Percentiles rank a stretch among this genome's conserved stretches.
Evolutionary conservation across 176 grass and related monocot genomes (phyloP).

Genomic region (Raddia distichophylla): DNA sequence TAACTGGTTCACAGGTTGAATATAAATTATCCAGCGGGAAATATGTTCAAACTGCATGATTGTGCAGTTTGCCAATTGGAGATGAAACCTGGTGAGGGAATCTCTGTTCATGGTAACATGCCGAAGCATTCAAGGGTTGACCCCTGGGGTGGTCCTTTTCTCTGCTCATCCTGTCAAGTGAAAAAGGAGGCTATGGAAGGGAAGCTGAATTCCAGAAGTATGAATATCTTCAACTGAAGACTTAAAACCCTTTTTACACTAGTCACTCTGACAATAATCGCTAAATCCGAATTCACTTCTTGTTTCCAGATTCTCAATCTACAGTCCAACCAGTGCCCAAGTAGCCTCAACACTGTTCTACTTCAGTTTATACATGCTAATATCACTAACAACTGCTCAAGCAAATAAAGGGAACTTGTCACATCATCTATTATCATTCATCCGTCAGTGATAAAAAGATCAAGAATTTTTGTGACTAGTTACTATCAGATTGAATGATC

Average conservation of each 20-base stretch:
- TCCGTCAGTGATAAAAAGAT: slow-evolving; percentile 26
- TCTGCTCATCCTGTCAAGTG: slow-evolving; percentile 75
- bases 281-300: slow-evolving; percentile 38
- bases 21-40: slow-evolving; percentile 56
- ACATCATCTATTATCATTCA: slow-evolving; percentile 28
- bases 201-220: slow-evolving; percentile 65
- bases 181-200: slow-evolving; percentile 99
- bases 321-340: slow-evolving; percentile 47
- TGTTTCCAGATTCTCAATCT: slow-evolving; percentile 64
- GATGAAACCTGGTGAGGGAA: slow-evolving; percentile 89
- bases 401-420: slow-evolving; percentile 33
- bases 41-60: slow-evolving; percentile 73
- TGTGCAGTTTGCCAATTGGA: slow-evolving; percentile 93
- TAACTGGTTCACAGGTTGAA: slow-evolving; percentile 60
- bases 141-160: slow-evolving; percentile 90
- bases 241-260: slow-evolving; percentile 27
- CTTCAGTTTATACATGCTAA: slow-evolving; percentile 35
- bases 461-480: slow-evolving; percentile 22
- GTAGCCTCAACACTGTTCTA: slow-evolving; percentile 35
- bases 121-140: slow-evolving; percentile 52
- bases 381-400: slow-evolving; percentile 37
- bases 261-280: slow-evolving; percentile 7
- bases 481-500: slow-evolving; percentile 31
- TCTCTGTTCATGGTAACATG: slow-evolving; percentile 66
- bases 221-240: slow-evolving; percentile 21